These are phyloP conservation scores for Tetrastigma voinierianum DNA, from an alignment of 164 flowering plant species.

Conservation along the genomic window DNA sequence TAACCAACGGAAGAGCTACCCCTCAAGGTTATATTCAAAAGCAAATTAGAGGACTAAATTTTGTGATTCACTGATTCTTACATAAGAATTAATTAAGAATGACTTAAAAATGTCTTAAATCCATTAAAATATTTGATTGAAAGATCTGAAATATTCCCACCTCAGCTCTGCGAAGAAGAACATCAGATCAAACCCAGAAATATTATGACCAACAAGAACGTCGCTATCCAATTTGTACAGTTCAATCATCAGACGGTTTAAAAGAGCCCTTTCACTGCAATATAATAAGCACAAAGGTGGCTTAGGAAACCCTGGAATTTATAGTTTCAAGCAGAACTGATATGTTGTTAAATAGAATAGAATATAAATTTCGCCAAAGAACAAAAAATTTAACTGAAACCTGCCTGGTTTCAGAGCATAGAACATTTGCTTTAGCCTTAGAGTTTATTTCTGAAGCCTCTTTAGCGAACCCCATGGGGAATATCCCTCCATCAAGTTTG, in stretches of 20 bases:
- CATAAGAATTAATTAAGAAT: neutral
- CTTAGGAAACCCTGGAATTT: too few relatives aligned
- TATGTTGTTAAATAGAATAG: neutral
- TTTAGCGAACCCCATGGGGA: slow-evolving; percentile 81
- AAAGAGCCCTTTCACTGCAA: slow-evolving; percentile 93
- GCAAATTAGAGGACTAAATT: neutral
- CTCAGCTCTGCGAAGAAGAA: slow-evolving; percentile 92
- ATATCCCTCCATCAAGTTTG: slow-evolving; percentile 85
- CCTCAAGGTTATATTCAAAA: too few relatives aligned
- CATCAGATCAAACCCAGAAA: slow-evolving; percentile 95
- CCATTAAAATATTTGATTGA: neutral
- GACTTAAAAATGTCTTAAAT: neutral
- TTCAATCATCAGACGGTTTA: slow-evolving; percentile 79
- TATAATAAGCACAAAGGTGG: slow-evolving; percentile 2
- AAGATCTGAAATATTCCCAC: slow-evolving; percentile 28
- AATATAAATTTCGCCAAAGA: neutral
- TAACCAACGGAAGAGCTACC: too few relatives aligned
- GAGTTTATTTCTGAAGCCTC: slow-evolving; percentile 69
- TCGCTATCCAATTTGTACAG: slow-evolving; percentile 84
- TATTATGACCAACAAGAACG: slow-evolving; percentile 94
- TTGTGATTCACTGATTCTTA: neutral
- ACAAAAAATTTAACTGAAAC: slow-evolving; percentile 4
- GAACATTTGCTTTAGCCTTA: slow-evolving; percentile 57
- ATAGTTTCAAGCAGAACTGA: neutral
- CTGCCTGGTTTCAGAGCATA: slow-evolving; percentile 76